Percentiles rank a stretch among this genome's conserved stretches.
These are phyloP conservation scores for Narthecium ossifragum DNA, from an alignment of 106 monocot species.

Conservation along the genomic window DNA sequence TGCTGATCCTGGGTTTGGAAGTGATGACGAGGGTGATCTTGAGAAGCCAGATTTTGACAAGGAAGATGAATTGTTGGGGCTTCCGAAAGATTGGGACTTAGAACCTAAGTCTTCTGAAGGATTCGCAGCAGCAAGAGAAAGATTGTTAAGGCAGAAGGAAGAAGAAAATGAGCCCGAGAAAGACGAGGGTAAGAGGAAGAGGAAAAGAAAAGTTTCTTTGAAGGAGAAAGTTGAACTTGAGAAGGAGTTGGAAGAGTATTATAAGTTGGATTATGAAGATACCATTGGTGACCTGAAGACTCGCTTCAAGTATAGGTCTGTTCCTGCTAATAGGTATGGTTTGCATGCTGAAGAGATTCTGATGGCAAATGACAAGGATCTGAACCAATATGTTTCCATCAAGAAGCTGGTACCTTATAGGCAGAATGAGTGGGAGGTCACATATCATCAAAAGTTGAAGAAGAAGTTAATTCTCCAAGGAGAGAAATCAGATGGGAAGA, in stretches of 20 bases:
- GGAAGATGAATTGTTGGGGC: slow-evolving; percentile 87
- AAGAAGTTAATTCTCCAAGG: slow-evolving; percentile 48
- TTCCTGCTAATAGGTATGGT: slow-evolving; percentile 59
- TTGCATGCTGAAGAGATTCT: slow-evolving; percentile 67
- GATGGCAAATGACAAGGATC: slow-evolving; percentile 60
- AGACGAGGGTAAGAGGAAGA: slow-evolving; percentile 25
- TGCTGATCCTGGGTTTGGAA: slow-evolving; percentile 73
- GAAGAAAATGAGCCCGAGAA: slow-evolving; percentile 14
- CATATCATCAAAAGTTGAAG: slow-evolving; percentile 67
- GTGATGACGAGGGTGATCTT: slow-evolving; percentile 45
- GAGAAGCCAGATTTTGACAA: slow-evolving; percentile 91
- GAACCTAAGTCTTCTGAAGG: slow-evolving; percentile 31
- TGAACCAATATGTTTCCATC: slow-evolving; percentile 94
- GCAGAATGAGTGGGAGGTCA: slow-evolving; percentile 83
- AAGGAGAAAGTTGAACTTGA: slow-evolving; percentile 84
- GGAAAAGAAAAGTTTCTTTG: slow-evolving; percentile 32
- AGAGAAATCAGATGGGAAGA: slow-evolving; percentile 14
- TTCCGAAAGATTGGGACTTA: slow-evolving; percentile 64
- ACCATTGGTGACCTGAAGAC: slow-evolving; percentile 94
- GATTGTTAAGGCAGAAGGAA: slow-evolving; percentile 23
- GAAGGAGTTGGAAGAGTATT: slow-evolving; percentile 95
- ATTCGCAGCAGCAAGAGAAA: slow-evolving; percentile 34
- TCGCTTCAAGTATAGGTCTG: slow-evolving; percentile 77
- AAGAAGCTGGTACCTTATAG: slow-evolving; percentile 86
- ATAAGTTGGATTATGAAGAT: slow-evolving; percentile 96